Conservation (phyloP, 257 asterid genomes). For the Gentiana macrophylla region DNA sequence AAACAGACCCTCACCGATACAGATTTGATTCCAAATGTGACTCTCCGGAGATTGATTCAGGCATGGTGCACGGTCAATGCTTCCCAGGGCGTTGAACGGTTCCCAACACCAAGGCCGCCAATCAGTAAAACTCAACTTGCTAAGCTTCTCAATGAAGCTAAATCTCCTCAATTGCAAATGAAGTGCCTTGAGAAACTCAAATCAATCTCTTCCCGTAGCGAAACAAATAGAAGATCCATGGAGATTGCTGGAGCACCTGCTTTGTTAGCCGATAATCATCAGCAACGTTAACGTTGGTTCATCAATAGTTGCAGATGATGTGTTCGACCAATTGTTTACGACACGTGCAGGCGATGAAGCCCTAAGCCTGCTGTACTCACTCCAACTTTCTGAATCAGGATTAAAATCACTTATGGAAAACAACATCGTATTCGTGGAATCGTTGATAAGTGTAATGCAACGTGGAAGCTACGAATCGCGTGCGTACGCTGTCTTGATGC, state of each 20-base stretch:
- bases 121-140: constrained; percentile 37
- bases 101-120: constrained; percentile 77
- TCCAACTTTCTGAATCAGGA: constrained; percentile 44
- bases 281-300: constrained; percentile 4
- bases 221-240: constrained; percentile 47
- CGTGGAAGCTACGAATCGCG: constrained; percentile 53
- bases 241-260: constrained; percentile 48
- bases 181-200: constrained; percentile 33
- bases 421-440: constrained; percentile 26
- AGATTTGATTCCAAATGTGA: constrained; percentile 63
- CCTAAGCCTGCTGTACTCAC: constrained; percentile 33
- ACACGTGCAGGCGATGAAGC: constrained; percentile 40
- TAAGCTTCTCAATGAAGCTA: constrained; percentile 41
- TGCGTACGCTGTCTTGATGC: constrained; percentile 39
- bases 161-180: constrained; percentile 24
- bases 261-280: constrained; percentile 40
- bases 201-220: constrained; percentile 51
- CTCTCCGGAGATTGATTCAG: constrained; percentile 66
- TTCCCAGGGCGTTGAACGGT: constrained; percentile 42
- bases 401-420: constrained; percentile 23
- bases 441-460: constrained; percentile 35
- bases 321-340: not conserved
- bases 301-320: not conserved
- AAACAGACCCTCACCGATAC: constrained; percentile 31
- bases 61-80: constrained; percentile 72